Evolutionary conservation across 495 filamentous ascomycete species (phyloP).

Genomic region (Coniosporium apollinis): DNA sequence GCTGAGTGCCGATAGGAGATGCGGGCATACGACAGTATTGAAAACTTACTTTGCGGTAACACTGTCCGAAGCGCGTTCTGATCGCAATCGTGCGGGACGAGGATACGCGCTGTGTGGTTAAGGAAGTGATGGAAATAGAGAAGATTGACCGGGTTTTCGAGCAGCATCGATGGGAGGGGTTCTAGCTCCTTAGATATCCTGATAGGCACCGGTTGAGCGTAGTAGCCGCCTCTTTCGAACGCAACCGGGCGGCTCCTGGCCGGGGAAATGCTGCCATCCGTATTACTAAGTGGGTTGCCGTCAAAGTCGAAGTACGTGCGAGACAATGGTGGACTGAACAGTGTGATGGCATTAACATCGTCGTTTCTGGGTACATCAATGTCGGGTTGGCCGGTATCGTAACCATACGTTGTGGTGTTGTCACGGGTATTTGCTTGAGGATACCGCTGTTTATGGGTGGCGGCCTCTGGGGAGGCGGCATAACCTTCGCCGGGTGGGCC

Average conservation of each 20-base stretch:
- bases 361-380: slow-evolving; percentile 51
- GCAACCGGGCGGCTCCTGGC: slow-evolving; percentile 30
- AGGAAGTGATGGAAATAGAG: slow-evolving; percentile 66
- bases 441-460: slow-evolving; percentile 12
- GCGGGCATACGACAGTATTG: not conserved
- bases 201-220: slow-evolving; percentile 49
- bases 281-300: not conserved
- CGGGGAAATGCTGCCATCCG: slow-evolving; percentile 4
- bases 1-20: slow-evolving; percentile 8
- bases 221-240: slow-evolving; percentile 45
- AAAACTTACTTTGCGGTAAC: slow-evolving; percentile 50
- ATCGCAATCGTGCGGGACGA: slow-evolving; percentile 60
- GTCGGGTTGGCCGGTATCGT: slow-evolving; percentile 53
- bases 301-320: not conserved
- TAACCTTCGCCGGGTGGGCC: slow-evolving; percentile 12
- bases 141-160: slow-evolving; percentile 64
- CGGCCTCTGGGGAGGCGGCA: slow-evolving; percentile 3
- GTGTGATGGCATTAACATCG: slow-evolving; percentile 35
- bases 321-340: slow-evolving; percentile 26
- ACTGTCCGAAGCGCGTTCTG: slow-evolving; percentile 60
- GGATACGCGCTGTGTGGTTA: slow-evolving; percentile 57
- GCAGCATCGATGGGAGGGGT: slow-evolving; percentile 37
- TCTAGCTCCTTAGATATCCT: slow-evolving; percentile 48
- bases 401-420: slow-evolving; percentile 32
- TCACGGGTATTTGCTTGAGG: slow-evolving; percentile 8